These are phyloP conservation scores for Cladosporium sp. DNA, from an alignment of 2,329 filamentous ascomycete species.

Conservation along the genomic window DNA sequence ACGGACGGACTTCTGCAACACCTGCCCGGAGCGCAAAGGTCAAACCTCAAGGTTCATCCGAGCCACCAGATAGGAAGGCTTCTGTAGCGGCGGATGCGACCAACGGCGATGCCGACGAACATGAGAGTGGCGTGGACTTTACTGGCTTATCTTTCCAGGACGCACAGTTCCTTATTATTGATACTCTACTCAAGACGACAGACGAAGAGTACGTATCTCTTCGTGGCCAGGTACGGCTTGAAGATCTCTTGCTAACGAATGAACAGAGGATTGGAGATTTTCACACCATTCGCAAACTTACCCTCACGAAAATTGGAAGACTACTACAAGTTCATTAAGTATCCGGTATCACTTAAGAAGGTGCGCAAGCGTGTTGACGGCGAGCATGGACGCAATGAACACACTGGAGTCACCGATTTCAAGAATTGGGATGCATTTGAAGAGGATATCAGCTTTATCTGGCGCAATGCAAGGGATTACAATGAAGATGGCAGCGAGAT, in stretches of 20 bases:
- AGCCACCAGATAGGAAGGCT: constrained; percentile 26
- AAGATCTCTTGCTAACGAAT: constrained; percentile 11
- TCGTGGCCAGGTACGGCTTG: neutral
- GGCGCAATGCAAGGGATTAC: constrained; percentile 83
- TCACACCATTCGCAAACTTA: constrained; percentile 72
- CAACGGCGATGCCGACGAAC: constrained; percentile 16
- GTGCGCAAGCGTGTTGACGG: constrained; percentile 75
- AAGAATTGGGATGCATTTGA: constrained; percentile 81
- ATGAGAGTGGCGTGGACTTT: constrained; percentile 45
- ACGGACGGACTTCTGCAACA: constrained; percentile 6
- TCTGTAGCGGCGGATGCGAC: constrained; percentile 23
- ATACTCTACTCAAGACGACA: constrained; percentile 64
- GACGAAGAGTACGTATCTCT: constrained; percentile 56
- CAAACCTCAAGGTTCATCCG: constrained; percentile 20
- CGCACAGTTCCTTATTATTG: constrained; percentile 79
- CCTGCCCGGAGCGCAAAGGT: neutral
- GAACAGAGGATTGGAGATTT: constrained; percentile 60
- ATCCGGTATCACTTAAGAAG: constrained; percentile 73
- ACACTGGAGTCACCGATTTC: constrained; percentile 61
- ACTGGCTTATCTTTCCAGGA: constrained; percentile 74
- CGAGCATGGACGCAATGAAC: constrained; percentile 62
- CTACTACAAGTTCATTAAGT: constrained; percentile 79
- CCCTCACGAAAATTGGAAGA: constrained; percentile 73
- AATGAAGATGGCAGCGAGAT: constrained; percentile 91
- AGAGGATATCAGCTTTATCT: constrained; percentile 73